Evolutionary conservation across 306 rosid genomes (phyloP), one percentile per base, ranked within the genome.

Genomic region (Herpetospermum pedunculosum): DNA sequence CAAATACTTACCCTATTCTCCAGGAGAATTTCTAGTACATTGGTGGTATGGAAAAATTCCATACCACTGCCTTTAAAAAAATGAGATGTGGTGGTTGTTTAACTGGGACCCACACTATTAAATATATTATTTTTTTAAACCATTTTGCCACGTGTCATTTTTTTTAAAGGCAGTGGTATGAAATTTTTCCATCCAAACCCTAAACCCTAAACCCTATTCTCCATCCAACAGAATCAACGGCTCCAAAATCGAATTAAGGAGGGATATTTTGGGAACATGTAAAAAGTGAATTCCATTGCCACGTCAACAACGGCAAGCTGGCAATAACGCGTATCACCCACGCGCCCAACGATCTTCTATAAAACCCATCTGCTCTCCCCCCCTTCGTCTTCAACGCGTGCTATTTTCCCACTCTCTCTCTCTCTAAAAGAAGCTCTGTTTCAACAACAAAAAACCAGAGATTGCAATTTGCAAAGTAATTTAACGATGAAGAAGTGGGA

Each of bases 261-360:
- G 72, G 85, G 75, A 52, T 28, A 43, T 19, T 34, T 3, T 19
- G 5, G 76, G 64, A 25, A 73, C 2, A 8, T 13, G 38, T 4
- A 62, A 77, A 59, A 63, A 8, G 54, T 25, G 16, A 32, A 70
- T 21, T 29, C 73, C 0, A 7, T 1, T 41, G 84, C 85, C 97
- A 84, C 85, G 87, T 85, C 77, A 77, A 15, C 3, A 10, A 43
- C 69, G 82, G 76, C 85, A 77, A 75, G 3, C 91, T 83, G 88
- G 81, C 85, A 75, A 52, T 73, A 69, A 83, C 55, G 32, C 84
- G 80, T 32, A 58, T 0, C 71, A 5, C 82, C 85, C 90, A 85
- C 93, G 90, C 90, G 85, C 89, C 76, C 41, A 83, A 69, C 26
- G 15, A 53, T 8, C 70, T 83, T 79, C 80, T 84, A 84, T 84